A percentile compares a stretch with the other conserved stretches of the same genome.
Evolutionary conservation across 108 stramenopile species (phyloP).

Genomic region (Nitzschia palea): DNA sequence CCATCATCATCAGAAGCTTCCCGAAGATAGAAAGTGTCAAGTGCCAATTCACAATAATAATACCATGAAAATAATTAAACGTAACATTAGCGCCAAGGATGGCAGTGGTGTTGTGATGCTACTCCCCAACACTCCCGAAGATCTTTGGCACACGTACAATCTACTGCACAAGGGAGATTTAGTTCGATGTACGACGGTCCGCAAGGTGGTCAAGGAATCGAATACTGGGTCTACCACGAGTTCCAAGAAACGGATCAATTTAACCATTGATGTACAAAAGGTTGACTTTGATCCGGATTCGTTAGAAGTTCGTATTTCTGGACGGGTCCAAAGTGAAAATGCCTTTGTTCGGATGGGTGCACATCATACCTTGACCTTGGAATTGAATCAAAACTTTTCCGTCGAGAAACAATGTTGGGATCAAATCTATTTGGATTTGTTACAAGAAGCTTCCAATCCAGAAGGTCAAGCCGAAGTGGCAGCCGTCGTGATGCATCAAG

Average conservation of each 20-base stretch:
- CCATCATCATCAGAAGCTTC: too few relatives aligned
- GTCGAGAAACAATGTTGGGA: conserved; percentile 97
- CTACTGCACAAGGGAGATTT: conserved; percentile 82
- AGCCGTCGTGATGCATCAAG: conserved; percentile 88
- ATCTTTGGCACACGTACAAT: conserved; percentile 98
- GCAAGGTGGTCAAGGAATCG: conserved; percentile 94
- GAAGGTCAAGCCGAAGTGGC: conserved; percentile 92
- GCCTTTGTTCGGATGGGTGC: conserved; percentile 92
- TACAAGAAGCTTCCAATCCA: conserved; percentile 90
- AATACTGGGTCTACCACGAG: conserved; percentile 89
- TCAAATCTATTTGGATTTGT: conserved; percentile 85
- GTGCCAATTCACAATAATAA: background rate
- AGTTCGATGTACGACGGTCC: conserved; percentile 90
- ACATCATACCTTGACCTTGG: conserved; percentile 93
- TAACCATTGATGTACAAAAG: conserved; percentile 90
- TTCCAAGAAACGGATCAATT: conserved; percentile 81
- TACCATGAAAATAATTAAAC: conserved; percentile 75
- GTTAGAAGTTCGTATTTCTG: conserved; percentile 83
- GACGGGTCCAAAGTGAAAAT: conserved; percentile 74
- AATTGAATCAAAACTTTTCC: conserved; percentile 83
- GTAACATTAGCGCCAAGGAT: conserved; percentile 84
- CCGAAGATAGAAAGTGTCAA: too few relatives aligned
- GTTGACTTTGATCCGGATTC: conserved; percentile 92
- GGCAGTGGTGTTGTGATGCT: conserved; percentile 82
- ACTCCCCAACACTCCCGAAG: conserved; percentile 92